These are phyloP conservation scores for Omphalotus olearius DNA, from an alignment of 1,284 basidiomycete species.

Conservation along the genomic window DNA sequence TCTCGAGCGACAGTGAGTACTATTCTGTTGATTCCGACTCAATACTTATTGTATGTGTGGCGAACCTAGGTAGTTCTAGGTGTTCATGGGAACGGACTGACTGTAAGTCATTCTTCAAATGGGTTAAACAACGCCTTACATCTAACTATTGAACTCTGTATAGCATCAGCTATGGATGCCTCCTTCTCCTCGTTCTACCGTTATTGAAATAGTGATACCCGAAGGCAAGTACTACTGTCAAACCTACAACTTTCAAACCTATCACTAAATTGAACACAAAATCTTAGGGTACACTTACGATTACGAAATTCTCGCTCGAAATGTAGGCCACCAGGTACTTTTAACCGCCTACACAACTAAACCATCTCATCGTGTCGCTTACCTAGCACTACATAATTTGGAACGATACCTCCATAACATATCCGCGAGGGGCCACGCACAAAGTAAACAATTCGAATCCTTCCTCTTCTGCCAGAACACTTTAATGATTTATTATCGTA, in stretches of 20 bases:
- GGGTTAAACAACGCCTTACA: background rate
- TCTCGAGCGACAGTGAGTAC: conserved; percentile 31
- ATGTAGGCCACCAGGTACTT: conserved; percentile 33
- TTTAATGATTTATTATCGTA: background rate
- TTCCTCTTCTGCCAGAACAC: background rate
- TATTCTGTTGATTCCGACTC: background rate
- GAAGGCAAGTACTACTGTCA: conserved; percentile 21
- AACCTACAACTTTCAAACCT: background rate
- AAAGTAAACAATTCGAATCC: conserved; percentile 16
- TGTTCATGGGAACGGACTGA: conserved; percentile 41
- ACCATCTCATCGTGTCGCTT: background rate
- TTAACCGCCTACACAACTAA: background rate
- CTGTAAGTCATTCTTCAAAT: conserved; percentile 23
- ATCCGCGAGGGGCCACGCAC: conserved; percentile 29
- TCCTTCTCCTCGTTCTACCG: conserved; percentile 29
- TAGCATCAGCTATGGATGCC: conserved; percentile 43
- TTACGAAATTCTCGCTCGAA: conserved; percentile 36
- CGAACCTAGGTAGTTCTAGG: conserved; percentile 31
- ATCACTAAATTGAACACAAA: background rate
- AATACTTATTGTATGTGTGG: background rate
- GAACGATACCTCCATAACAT: conserved; percentile 36
- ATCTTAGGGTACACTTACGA: conserved; percentile 37
- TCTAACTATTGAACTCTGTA: background rate
- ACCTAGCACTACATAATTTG: conserved; percentile 36
- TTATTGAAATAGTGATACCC: conserved; percentile 36